phyloP scores from a whole-genome alignment of 345 rosid species.

The Acer negundo region DNA sequence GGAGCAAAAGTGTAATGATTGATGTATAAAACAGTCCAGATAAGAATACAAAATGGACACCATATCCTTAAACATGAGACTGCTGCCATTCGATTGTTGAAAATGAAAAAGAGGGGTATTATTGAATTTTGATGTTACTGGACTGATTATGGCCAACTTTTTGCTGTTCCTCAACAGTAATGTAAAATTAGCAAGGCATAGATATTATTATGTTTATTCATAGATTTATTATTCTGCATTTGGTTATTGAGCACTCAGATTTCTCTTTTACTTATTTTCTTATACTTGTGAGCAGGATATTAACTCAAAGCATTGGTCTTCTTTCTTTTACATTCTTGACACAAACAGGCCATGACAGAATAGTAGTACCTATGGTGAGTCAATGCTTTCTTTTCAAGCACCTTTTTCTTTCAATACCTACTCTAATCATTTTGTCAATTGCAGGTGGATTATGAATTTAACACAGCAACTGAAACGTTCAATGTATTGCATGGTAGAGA shows the following conservation, averaged over 20 bases:
- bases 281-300: conserved; percentile 37
- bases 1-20: not conserved
- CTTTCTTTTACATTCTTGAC: conserved; percentile 87
- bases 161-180: not conserved
- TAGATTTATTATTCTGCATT: not conserved
- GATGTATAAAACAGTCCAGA: not conserved
- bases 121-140: not conserved
- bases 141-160: not conserved
- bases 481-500: conserved; percentile 54
- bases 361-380: conserved; percentile 95
- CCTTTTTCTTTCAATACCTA: not conserved
- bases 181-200: not conserved
- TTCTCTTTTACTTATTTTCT: conserved; percentile 16
- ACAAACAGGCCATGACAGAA: conserved; percentile 73
- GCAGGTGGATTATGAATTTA: conserved; percentile 82
- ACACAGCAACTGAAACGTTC: conserved; percentile 38
- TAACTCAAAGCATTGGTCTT: conserved; percentile 85
- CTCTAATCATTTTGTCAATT: conserved; percentile 17
- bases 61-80: not conserved
- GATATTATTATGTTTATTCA: not conserved
- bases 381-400: conserved; percentile 15
- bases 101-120: not conserved
- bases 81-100: not conserved
- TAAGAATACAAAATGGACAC: not conserved
- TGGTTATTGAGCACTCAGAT: not conserved